Percentiles rank a stretch among this genome's conserved stretches.
Conservation (phyloP, 2,329 filamentous ascomycete species). For the Fusarium sp. region DNA sequence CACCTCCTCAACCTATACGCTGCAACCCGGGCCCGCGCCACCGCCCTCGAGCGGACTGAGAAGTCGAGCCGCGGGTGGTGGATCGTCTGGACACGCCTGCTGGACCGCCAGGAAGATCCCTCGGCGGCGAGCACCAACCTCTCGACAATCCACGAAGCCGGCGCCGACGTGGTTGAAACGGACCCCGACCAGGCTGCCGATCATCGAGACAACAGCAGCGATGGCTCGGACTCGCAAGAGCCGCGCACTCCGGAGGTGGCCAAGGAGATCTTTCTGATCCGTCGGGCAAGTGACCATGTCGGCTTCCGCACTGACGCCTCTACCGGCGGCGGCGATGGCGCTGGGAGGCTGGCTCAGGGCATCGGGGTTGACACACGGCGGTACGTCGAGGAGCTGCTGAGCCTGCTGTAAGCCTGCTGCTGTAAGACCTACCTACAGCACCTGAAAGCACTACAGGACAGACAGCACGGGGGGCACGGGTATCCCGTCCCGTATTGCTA, state of each 20-base stretch:
- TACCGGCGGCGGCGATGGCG: conserved; percentile 62
- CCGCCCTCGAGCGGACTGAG: conserved; percentile 70
- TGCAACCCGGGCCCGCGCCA: conserved; percentile 55
- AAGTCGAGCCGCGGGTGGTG: conserved; percentile 78
- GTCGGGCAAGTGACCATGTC: conserved; percentile 69
- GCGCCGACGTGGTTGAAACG: conserved; percentile 23
- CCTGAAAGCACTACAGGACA: not conserved
- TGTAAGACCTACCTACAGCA: conserved; percentile 37
- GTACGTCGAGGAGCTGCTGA: conserved; percentile 80
- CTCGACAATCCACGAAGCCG: conserved; percentile 45
- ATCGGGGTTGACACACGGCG: conserved; percentile 82
- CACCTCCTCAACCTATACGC: conserved; percentile 70
- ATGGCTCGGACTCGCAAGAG: conserved; percentile 23
- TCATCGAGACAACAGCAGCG: conserved; percentile 25
- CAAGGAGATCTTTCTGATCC: conserved; percentile 73
- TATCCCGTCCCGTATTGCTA: conserved; percentile 5
- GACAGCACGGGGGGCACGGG: not conserved
- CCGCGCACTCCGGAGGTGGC: conserved; percentile 41
- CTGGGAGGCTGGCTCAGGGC: conserved; percentile 74
- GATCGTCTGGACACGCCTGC: conserved; percentile 74
- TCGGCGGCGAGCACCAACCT: conserved; percentile 31
- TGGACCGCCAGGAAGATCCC: conserved; percentile 51
- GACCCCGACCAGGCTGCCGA: conserved; percentile 9
- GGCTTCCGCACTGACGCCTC: conserved; percentile 55
- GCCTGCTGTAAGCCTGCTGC: conserved; percentile 66